Conservation (phyloP, 306 rosid species). For the Hippophae gyantsensis region DNA sequence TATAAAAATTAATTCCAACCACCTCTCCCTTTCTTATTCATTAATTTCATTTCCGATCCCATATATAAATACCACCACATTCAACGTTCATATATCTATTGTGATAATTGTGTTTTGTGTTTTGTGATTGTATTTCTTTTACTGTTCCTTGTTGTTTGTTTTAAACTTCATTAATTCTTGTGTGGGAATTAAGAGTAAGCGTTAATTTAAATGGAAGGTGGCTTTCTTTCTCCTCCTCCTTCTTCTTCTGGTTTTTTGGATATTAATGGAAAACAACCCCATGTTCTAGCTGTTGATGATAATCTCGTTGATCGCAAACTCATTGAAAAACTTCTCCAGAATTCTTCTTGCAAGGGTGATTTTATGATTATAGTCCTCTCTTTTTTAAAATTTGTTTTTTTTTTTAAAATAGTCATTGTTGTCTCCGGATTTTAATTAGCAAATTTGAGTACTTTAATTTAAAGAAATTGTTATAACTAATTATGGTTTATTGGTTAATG, state of each 20-base stretch:
- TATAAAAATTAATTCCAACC: no score
- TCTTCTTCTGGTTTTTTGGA: slow-evolving; percentile 39
- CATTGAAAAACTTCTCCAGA: slow-evolving; percentile 68
- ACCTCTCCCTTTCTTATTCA: no score
- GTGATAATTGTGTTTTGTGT: slow-evolving; percentile 27
- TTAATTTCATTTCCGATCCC: slow-evolving; percentile 43
- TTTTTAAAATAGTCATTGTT: no score
- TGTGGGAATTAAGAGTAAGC: no score
- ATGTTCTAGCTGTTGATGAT: slow-evolving; percentile 90
- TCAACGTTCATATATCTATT: slow-evolving; percentile 30
- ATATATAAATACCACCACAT: slow-evolving; percentile 23
- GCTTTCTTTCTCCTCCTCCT: slow-evolving; percentile 17
- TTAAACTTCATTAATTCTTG: background rate
- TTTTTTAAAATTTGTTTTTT: no score
- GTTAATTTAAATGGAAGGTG: slow-evolving; percentile 28
- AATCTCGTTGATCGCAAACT: slow-evolving; percentile 71
- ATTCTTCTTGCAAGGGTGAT: slow-evolving; percentile 78
- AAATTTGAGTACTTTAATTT: no score
- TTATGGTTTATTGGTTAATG: background rate
- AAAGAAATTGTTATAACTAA: no score
- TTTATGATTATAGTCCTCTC: background rate
- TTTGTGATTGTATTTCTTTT: background rate
- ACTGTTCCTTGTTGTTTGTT: background rate
- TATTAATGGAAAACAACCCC: slow-evolving; percentile 45
- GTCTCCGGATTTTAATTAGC: no score